A percentile compares a stretch with the other conserved stretches of the same genome.
These are phyloP conservation scores for Kwoniella sp. DNA, from an alignment of 768 basidiomycete species.

Conservation along the genomic window DNA sequence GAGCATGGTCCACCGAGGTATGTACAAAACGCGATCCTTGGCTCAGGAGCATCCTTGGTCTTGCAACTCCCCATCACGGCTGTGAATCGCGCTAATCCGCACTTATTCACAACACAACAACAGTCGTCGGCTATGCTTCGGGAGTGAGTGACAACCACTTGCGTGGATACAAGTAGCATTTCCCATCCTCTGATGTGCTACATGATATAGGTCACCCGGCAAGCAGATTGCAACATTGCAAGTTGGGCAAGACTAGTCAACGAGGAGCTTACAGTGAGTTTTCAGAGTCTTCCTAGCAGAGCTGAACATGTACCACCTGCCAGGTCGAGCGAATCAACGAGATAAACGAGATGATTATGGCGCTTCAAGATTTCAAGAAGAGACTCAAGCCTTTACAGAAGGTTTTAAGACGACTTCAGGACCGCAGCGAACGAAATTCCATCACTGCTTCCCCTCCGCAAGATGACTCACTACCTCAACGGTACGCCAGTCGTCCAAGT, in stretches of 20 bases:
- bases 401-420: no score
- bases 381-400: neutral
- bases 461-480: neutral
- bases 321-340: constrained; percentile 4
- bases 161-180: neutral
- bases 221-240: neutral
- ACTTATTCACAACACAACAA: no score
- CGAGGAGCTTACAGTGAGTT: neutral
- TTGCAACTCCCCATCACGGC: no score
- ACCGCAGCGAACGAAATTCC: no score
- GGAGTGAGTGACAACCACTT: neutral
- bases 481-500: neutral
- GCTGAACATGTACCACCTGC: neutral
- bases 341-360: neutral
- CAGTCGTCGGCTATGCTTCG: constrained; percentile 1
- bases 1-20: constrained; percentile 11
- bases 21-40: neutral
- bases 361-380: constrained; percentile 4
- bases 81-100: no score
- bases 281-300: neutral
- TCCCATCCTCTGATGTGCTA: neutral
- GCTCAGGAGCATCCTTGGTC: neutral
- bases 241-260: neutral
- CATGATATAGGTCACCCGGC: neutral
- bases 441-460: neutral